Conservation (phyloP, 2,329 filamentous ascomycete species). For the Biscogniauxia mediterranea region DNA sequence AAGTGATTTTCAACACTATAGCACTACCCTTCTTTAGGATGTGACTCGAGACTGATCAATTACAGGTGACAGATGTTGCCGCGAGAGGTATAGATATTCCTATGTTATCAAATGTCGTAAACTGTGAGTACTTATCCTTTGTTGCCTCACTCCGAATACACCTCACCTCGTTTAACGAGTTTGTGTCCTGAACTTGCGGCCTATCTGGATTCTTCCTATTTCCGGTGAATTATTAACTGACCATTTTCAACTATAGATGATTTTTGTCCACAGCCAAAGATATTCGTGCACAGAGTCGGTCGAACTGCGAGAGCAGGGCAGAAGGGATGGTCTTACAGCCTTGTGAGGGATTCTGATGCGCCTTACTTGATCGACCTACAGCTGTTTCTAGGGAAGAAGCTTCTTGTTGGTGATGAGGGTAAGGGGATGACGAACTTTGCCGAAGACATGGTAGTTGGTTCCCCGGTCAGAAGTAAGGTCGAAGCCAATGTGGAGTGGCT, state of each 20-base stretch:
- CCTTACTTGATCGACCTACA: constrained; percentile 94
- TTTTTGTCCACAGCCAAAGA: constrained; percentile 93
- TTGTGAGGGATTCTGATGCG: constrained; percentile 82
- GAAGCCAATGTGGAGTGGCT: constrained; percentile 80
- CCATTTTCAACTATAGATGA: constrained; percentile 54
- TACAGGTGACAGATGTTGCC: constrained; percentile 84
- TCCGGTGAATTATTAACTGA: background rate
- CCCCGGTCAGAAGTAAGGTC: constrained; percentile 69
- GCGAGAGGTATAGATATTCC: constrained; percentile 98
- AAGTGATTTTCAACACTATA: background rate
- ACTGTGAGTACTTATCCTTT: constrained; percentile 47
- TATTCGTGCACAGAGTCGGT: constrained; percentile 94
- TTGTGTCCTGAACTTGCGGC: no score
- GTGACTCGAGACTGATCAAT: background rate
- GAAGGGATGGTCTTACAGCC: constrained; percentile 91
- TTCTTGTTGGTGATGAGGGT: constrained; percentile 70
- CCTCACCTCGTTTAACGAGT: no score
- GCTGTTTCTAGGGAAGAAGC: constrained; percentile 82
- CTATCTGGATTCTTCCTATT: no score
- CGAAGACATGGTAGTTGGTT: constrained; percentile 80
- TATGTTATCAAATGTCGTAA: constrained; percentile 92
- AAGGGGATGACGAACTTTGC: constrained; percentile 66
- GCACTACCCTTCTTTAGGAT: background rate
- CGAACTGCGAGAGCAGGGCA: constrained; percentile 92
- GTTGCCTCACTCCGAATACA: background rate